These are phyloP conservation scores for Fusarium succisae DNA, from an alignment of 2,329 filamentous ascomycete genomes.

Conservation along the genomic window DNA sequence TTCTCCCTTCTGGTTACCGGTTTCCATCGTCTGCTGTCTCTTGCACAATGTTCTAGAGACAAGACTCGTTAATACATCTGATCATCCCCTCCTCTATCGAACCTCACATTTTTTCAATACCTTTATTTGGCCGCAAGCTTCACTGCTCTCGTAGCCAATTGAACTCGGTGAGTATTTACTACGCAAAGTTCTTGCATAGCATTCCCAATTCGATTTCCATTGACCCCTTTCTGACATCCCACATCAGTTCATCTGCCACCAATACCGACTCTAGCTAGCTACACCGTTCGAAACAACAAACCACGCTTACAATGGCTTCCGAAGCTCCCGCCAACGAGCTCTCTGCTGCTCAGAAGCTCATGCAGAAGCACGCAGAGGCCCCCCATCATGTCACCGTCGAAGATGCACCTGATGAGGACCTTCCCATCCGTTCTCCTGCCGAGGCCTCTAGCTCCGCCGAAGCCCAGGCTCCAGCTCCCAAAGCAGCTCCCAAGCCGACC, in stretches of 20 bases:
- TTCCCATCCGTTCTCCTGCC: slow-evolving; percentile 63
- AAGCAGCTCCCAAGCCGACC: slow-evolving; percentile 76
- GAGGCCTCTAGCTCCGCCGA: slow-evolving; percentile 58
- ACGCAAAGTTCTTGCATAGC: neutral
- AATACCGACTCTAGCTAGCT: slow-evolving; percentile 13
- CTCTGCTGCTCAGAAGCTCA: slow-evolving; percentile 69
- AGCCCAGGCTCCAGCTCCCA: slow-evolving; percentile 63
- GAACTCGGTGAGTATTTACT: slow-evolving; percentile 17
- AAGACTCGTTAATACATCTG: slow-evolving; percentile 41
- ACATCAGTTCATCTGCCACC: slow-evolving; percentile 12
- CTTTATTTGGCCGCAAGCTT: slow-evolving; percentile 36
- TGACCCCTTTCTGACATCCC: slow-evolving; percentile 21
- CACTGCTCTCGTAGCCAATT: slow-evolving; percentile 34
- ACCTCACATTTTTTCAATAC: slow-evolving; percentile 23
- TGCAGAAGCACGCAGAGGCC: slow-evolving; percentile 67
- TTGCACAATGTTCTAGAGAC: slow-evolving; percentile 54
- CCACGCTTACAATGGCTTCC: slow-evolving; percentile 54
- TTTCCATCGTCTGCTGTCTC: slow-evolving; percentile 47
- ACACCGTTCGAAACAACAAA: slow-evolving; percentile 23
- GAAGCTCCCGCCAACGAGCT: slow-evolving; percentile 54
- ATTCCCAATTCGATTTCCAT: neutral
- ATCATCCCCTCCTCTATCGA: slow-evolving; percentile 36
- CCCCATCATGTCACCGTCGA: slow-evolving; percentile 76
- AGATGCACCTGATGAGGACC: slow-evolving; percentile 83
- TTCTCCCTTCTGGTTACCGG: slow-evolving; percentile 53